phyloP scores from a whole-genome alignment of 2,329 filamentous ascomycete genomes.

The Capronia americana region DNA sequence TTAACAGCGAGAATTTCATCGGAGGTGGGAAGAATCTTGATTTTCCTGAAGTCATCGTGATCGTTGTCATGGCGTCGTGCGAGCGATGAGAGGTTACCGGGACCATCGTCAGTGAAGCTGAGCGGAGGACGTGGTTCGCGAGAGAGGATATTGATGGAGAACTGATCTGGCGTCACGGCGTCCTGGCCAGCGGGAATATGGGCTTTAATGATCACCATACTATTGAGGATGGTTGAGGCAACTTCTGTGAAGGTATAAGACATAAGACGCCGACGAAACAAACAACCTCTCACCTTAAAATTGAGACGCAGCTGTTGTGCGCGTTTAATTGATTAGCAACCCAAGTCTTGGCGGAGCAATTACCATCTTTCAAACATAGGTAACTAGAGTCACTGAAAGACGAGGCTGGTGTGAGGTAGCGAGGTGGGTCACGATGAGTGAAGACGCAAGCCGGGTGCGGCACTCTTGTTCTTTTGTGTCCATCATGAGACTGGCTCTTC shows the following conservation, averaged over 20 bases:
- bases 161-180: neutral
- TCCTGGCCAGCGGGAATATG: neutral
- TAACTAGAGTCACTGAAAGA: neutral
- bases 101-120: slow-evolving; percentile 39
- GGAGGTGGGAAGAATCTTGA: slow-evolving; percentile 47
- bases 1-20: slow-evolving; percentile 44
- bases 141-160: slow-evolving; percentile 12
- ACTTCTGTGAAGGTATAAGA: neutral
- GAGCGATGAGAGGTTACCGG: slow-evolving; percentile 36
- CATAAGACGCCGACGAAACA: no score
- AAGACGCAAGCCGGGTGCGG: neutral
- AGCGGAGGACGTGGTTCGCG: slow-evolving; percentile 26
- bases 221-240: neutral
- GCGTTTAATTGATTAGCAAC: neutral
- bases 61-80: slow-evolving; percentile 49
- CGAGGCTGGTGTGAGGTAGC: neutral
- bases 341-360: neutral
- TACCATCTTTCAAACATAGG: neutral
- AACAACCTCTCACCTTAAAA: neutral
- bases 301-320: neutral
- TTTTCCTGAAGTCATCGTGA: slow-evolving; percentile 43
- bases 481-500: neutral
- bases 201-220: neutral
- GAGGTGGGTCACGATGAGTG: neutral
- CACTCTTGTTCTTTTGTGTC: neutral